phyloP scores from a whole-genome alignment of 2,329 filamentous ascomycete species.

The Fusarium robinianum region DNA sequence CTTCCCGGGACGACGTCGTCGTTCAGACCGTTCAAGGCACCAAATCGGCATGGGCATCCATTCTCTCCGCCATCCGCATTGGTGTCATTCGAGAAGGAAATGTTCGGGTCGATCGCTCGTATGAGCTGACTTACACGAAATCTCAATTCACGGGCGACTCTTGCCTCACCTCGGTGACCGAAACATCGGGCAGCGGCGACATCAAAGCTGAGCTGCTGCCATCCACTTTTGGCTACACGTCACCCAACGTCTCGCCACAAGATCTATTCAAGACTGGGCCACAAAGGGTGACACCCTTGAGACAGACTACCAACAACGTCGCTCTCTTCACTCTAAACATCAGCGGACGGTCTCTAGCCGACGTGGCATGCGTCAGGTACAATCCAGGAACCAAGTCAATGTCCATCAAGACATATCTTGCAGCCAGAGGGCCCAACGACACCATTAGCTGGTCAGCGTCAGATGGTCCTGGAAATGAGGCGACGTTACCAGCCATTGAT shows the following conservation, averaged over 20 bases:
- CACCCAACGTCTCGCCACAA: neutral
- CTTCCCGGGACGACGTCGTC: neutral
- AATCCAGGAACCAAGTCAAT: neutral
- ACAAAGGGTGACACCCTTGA: neutral
- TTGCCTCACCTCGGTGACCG: neutral
- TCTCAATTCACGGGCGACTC: neutral
- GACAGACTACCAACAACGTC: neutral
- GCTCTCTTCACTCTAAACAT: slow-evolving; percentile 1
- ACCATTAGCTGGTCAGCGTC: neutral
- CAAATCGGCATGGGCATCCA: neutral
- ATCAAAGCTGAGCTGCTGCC: neutral
- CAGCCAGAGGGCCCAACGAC: neutral
- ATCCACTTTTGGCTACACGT: neutral
- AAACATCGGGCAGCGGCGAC: neutral
- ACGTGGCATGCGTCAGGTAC: neutral
- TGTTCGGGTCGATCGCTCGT: neutral
- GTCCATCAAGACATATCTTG: neutral
- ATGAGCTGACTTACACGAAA: neutral
- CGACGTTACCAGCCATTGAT: neutral
- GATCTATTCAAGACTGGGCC: neutral
- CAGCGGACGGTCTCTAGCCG: neutral
- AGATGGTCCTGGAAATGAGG: neutral
- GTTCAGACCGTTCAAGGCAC: neutral
- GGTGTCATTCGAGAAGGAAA: neutral
- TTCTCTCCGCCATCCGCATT: neutral